Conservation (phyloP, 2,329 filamentous ascomycete genomes). For the Xylariaceae sp. region DNA sequence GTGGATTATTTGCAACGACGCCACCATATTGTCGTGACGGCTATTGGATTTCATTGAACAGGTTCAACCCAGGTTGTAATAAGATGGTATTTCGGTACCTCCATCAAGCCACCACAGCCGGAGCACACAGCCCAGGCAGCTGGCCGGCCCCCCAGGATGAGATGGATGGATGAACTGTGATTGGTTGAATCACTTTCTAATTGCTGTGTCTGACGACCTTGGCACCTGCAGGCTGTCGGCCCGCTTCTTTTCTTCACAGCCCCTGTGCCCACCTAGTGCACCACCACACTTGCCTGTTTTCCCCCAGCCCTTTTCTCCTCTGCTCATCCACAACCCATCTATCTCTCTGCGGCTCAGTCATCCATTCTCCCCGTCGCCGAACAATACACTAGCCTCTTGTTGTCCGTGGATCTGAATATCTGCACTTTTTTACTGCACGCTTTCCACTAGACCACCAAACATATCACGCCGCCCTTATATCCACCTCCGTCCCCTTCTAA, state of each 20-base stretch:
- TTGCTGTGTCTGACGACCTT: too few species aligned
- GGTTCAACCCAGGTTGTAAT: too few species aligned
- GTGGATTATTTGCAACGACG: too few species aligned
- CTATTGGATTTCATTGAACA: too few species aligned
- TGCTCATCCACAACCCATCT: conserved; percentile 33
- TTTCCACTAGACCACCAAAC: conserved; percentile 2
- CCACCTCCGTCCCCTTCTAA: conserved; percentile 5
- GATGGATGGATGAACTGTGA: too few species aligned
- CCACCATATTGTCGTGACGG: too few species aligned
- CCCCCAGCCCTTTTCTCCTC: conserved; percentile 29
- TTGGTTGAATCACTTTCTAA: too few species aligned
- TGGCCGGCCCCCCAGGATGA: too few species aligned
- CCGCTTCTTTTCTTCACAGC: background rate
- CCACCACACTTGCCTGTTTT: conserved; percentile 29
- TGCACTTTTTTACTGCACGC: conserved; percentile 3
- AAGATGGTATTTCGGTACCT: too few species aligned
- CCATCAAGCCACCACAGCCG: too few species aligned
- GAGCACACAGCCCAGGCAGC: too few species aligned
- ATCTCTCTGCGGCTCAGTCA: conserved; percentile 31
- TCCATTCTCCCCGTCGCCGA: conserved; percentile 19
- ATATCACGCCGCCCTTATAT: conserved; percentile 2
- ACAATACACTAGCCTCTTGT: conserved; percentile 22
- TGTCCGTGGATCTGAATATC: conserved; percentile 13
- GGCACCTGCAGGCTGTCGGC: background rate
- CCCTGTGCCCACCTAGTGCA: conserved; percentile 25